Percentiles rank a stretch among this genome's conserved stretches.
Conservation (phyloP, 169 alveolate genomes). For the Plasmodium inui region DNA sequence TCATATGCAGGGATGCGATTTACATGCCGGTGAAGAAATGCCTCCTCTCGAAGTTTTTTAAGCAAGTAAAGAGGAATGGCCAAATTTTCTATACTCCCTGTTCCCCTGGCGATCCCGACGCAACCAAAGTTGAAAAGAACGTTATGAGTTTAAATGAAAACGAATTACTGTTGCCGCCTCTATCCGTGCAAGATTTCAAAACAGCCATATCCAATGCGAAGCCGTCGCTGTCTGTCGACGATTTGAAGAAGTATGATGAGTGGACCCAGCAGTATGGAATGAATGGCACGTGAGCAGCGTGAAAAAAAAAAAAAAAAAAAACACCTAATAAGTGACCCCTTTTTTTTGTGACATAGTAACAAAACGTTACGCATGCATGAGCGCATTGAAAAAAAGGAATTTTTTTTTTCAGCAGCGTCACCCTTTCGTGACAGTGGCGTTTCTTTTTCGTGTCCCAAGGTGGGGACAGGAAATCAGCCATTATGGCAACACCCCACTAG, state of each 20-base stretch:
- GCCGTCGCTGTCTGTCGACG: slow-evolving; percentile 71
- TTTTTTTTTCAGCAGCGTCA: neutral
- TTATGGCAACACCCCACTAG: neutral
- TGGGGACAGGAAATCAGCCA: neutral
- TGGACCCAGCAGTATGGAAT: slow-evolving; percentile 86
- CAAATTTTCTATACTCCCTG: slow-evolving; percentile 84
- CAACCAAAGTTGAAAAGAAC: slow-evolving; percentile 81
- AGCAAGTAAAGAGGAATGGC: slow-evolving; percentile 72
- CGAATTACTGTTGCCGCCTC: slow-evolving; percentile 85
- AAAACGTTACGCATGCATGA: neutral
- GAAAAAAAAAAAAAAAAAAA: neutral
- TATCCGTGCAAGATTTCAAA: slow-evolving; percentile 75
- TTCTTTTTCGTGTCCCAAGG: neutral
- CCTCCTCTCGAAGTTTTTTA: slow-evolving; percentile 78
- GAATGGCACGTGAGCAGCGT: slow-evolving; percentile 64
- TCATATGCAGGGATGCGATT: slow-evolving; percentile 81
- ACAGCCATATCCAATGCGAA: slow-evolving; percentile 63
- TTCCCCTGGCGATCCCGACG: slow-evolving; percentile 85
- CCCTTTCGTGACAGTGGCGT: neutral
- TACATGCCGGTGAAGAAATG: slow-evolving; percentile 83
- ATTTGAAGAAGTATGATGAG: slow-evolving; percentile 80
- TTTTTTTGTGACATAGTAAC: slow-evolving; percentile 1
- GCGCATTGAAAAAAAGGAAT: neutral
- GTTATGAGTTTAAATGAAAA: slow-evolving; percentile 86
- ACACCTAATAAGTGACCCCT: neutral